These are phyloP conservation scores for Prunus davidiana DNA, from an alignment of 306 rosid species.

Conservation along the genomic window DNA sequence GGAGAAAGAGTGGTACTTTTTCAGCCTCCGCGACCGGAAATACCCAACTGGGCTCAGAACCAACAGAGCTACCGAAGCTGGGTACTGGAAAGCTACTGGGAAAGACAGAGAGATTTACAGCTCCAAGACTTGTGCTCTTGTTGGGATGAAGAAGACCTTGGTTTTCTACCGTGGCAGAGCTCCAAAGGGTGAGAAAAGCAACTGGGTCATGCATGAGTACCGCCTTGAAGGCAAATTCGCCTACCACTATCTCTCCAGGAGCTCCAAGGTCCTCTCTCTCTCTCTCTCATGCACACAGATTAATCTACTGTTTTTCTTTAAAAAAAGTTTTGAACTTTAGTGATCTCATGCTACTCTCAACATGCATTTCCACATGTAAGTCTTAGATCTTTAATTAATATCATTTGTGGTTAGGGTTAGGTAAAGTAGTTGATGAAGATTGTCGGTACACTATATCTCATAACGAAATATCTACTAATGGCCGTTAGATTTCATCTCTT, in stretches of 20 bases:
- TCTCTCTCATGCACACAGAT: not conserved
- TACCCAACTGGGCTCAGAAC: constrained; percentile 91
- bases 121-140: constrained; percentile 63
- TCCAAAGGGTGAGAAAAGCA: constrained; percentile 86
- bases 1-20: constrained; percentile 97
- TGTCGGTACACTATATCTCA: too few species aligned
- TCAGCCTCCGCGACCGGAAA: constrained; percentile 78
- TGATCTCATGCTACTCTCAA: not conserved
- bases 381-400: not conserved
- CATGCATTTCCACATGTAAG: not conserved
- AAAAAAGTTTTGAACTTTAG: not conserved
- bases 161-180: constrained; percentile 93
- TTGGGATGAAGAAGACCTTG: constrained; percentile 96
- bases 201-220: constrained; percentile 99
- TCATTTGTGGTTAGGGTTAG: not conserved
- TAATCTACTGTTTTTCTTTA: not conserved
- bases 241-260: constrained; percentile 72
- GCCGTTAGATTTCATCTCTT: not conserved
- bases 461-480: not conserved
- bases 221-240: constrained; percentile 97
- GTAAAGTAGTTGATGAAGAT: not conserved
- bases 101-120: constrained; percentile 89
- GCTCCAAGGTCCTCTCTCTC: constrained; percentile 49
- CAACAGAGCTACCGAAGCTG: constrained; percentile 91
- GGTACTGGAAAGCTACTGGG: constrained; percentile 98